Percentiles rank a stretch among this genome's conserved stretches.
phyloP scores from a whole-genome alignment of 2,329 filamentous ascomycete genomes.

The Phoma sp. region DNA sequence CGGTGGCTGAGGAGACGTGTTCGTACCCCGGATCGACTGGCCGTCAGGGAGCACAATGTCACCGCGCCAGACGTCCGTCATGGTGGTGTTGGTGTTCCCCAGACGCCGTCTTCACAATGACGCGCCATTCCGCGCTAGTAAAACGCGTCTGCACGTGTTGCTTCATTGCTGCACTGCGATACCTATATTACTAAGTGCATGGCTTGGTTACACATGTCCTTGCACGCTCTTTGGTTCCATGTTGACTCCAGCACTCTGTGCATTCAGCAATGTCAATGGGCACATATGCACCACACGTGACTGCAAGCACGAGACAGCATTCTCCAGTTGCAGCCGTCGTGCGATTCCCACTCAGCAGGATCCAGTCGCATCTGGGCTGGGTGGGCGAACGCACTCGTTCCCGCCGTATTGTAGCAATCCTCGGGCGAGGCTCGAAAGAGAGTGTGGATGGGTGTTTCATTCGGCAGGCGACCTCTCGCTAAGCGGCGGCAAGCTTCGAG shows the following conservation, averaged over 20 bases:
- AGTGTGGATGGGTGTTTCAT: constrained; percentile 6
- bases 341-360: too few relatives aligned
- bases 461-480: background rate
- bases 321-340: too few relatives aligned
- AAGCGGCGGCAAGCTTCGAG: constrained; percentile 3
- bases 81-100: constrained; percentile 15
- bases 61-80: constrained; percentile 46
- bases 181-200: too few relatives aligned
- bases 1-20: background rate
- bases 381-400: background rate
- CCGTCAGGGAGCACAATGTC: constrained; percentile 40
- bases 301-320: too few relatives aligned
- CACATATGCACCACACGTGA: too few relatives aligned
- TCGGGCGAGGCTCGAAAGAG: background rate
- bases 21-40: constrained; percentile 32
- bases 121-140: constrained; percentile 9
- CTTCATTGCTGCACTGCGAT: background rate
- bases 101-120: background rate
- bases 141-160: background rate
- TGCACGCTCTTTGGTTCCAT: too few relatives aligned
- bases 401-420: background rate
- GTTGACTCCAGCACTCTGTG: too few relatives aligned
- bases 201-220: too few relatives aligned
- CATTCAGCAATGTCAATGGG: too few relatives aligned
- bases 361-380: too few relatives aligned